Percentiles rank a stretch among this genome's conserved stretches.
phyloP scores from a whole-genome alignment of 352 stramenopile genomes.

The Hyaloperonospora arabidopsidis region DNA sequence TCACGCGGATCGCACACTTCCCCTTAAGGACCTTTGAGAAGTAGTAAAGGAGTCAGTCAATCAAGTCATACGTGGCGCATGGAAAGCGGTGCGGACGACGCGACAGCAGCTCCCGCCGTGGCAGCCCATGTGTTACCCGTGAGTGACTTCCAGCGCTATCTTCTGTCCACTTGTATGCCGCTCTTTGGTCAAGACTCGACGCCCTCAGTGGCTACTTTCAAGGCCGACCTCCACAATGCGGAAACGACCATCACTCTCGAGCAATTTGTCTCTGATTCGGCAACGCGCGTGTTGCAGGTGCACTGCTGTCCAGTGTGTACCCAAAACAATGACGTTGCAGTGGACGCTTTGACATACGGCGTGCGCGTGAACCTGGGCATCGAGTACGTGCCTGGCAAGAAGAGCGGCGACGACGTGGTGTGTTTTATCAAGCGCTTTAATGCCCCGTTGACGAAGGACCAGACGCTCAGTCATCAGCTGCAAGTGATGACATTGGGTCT shows the following conservation, averaged over 20 bases:
- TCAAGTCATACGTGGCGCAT: constrained; percentile 10
- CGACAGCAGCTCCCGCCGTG: constrained; percentile 24
- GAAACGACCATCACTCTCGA: constrained; percentile 40
- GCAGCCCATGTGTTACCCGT: constrained; percentile 37
- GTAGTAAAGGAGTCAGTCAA: constrained; percentile 6
- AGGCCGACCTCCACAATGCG: constrained; percentile 31
- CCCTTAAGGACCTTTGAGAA: constrained; percentile 22
- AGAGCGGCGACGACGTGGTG: constrained; percentile 63
- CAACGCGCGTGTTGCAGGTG: constrained; percentile 63
- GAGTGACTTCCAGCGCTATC: constrained; percentile 44
- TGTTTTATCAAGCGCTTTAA: constrained; percentile 85
- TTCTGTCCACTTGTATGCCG: constrained; percentile 57
- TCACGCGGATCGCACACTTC: constrained; percentile 2
- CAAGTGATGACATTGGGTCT: constrained; percentile 84
- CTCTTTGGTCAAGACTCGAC: constrained; percentile 49
- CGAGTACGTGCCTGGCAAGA: constrained; percentile 58
- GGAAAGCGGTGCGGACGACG: constrained; percentile 27
- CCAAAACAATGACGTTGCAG: constrained; percentile 26
- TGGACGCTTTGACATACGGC: constrained; percentile 22
- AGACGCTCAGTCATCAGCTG: constrained; percentile 72
- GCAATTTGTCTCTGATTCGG: constrained; percentile 61
- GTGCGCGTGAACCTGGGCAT: constrained; percentile 74
- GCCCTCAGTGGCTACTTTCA: constrained; percentile 38
- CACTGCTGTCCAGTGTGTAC: constrained; percentile 43
- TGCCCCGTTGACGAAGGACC: constrained; percentile 52